Evolutionary conservation across 257 asterid genomes (phyloP).

Genomic region (Ocimum tenuiflorum): DNA sequence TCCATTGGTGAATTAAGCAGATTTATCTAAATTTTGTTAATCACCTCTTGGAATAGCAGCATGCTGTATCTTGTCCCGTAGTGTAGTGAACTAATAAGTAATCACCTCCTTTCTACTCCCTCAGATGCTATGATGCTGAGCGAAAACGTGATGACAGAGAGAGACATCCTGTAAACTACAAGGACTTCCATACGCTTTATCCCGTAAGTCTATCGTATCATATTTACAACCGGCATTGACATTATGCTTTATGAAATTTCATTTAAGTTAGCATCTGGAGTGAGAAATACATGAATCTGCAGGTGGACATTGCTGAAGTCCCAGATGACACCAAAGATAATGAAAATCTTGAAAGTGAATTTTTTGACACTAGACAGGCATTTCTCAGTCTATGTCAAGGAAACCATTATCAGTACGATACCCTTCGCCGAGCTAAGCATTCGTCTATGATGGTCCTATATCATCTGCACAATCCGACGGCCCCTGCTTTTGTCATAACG

Average conservation of each 20-base stretch:
- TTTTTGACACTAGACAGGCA: slow-evolving; percentile 98
- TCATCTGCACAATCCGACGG: slow-evolving; percentile 98
- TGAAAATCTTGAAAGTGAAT: slow-evolving; percentile 91
- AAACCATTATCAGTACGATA: slow-evolving; percentile 95
- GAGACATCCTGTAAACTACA: slow-evolving; percentile 76
- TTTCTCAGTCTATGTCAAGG: slow-evolving; percentile 96
- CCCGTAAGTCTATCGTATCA: slow-evolving; percentile 44
- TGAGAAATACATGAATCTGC: slow-evolving; percentile 27
- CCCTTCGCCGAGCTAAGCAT: slow-evolving; percentile 96
- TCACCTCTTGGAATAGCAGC: not conserved
- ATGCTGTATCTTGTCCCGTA: not conserved
- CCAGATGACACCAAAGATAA: slow-evolving; percentile 77
- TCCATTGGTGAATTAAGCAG: not conserved
- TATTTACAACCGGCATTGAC: not conserved
- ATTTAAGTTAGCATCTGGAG: slow-evolving; percentile 4
- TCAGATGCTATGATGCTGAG: slow-evolving; percentile 86
- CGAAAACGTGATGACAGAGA: slow-evolving; percentile 76
- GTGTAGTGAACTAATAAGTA: slow-evolving; percentile 5
- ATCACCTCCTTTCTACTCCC: not conserved
- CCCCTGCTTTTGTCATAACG: slow-evolving; percentile 78
- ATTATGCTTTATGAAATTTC: not conserved
- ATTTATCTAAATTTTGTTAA: not conserved
- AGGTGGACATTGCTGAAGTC: slow-evolving; percentile 65
- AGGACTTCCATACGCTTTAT: slow-evolving; percentile 70
- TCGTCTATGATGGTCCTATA: slow-evolving; percentile 98